Base-by-base conservation (phyloP, 345 rosid genomes). In the Citrus trifoliata region DNA sequence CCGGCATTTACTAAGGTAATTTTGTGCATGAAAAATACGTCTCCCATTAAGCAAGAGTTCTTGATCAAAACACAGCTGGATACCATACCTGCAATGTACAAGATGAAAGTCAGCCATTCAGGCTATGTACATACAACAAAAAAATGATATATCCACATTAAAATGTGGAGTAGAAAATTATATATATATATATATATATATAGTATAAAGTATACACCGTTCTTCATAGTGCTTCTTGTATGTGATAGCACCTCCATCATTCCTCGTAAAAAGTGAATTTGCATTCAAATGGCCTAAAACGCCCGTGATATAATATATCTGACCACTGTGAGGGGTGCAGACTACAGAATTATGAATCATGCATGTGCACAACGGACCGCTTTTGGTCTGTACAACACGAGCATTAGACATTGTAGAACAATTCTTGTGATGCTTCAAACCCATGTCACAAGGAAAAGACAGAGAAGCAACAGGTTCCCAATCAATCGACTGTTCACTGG, bases 241-340 rank as follows among this genome's bases (percentile, higher is more conserved):
- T 9, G 92, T 83, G 61, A 70, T 78, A 18, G 7, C 46, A 28
- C 70, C 64, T 75, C 93, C 89, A 80, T 87, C 78, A 75, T 88
- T 86, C 77, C 64, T 74, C 32, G 10, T 84, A 82, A 94, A 37
- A 56, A 58, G 37, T 4, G 99, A 94, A 68, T 86, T 86, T 19
- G 87, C 90, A 60, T 89, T 76, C 79, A 92, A 40, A 75, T 87
- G 70, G n/a, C 88, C 75, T 28, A 77, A 84, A 79, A 83, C 27
- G 16, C 89, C 94, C 4, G 77, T 76, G 40, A 91, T 82, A 79
- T 89, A 92, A 80, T 94, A 96, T 24, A 90, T 25, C 0, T 55
- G 68, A 61, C 89, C 92, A 62, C 83, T 96, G 73, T 96, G 97
- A 6, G 99, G 97, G 1, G 99, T 90, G 82, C 21, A 87, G 32